A percentile compares a stretch with the other conserved stretches of the same genome.
These are phyloP conservation scores for Colletotrichum gloeosporioides DNA, from an alignment of 2,329 filamentous ascomycete genomes.

Conservation along the genomic window DNA sequence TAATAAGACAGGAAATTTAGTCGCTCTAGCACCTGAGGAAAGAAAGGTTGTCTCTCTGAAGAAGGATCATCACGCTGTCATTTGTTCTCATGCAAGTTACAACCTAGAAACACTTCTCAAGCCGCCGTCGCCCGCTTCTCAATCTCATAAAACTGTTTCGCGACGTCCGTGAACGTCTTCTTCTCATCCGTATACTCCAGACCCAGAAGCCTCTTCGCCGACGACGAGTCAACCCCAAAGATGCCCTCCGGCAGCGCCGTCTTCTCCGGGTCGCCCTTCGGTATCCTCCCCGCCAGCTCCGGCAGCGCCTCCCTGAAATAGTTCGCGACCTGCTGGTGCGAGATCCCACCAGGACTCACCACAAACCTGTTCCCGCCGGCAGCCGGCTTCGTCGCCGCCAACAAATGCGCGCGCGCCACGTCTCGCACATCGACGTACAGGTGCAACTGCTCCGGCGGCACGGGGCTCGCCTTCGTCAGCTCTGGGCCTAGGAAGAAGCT, in stretches of 20 bases:
- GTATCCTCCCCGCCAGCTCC: constrained; percentile 24
- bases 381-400: constrained; percentile 24
- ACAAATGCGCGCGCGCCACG: constrained; percentile 28
- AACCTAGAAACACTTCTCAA: not conserved
- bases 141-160: constrained; percentile 25
- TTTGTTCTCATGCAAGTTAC: not conserved
- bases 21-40: not conserved
- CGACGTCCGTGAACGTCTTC: constrained; percentile 25
- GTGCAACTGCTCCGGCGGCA: constrained; percentile 25
- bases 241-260: constrained; percentile 22
- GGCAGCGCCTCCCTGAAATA: constrained; percentile 23
- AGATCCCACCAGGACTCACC: constrained; percentile 22
- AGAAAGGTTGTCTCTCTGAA: not conserved
- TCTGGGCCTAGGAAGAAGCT: not conserved
- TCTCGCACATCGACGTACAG: constrained; percentile 33
- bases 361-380: constrained; percentile 31
- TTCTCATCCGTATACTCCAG: constrained; percentile 24
- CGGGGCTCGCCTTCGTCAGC: not conserved
- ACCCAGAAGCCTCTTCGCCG: constrained; percentile 25
- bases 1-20: not conserved
- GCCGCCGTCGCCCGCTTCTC: constrained; percentile 6
- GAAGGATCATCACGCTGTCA: not conserved
- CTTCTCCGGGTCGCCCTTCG: constrained; percentile 21
- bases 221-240: constrained; percentile 19
- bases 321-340: constrained; percentile 25